Percentiles rank a stretch among this genome's conserved stretches.
Conservation (phyloP, 176 grass and related monocot genomes). For the Ensete glaucum region DNA sequence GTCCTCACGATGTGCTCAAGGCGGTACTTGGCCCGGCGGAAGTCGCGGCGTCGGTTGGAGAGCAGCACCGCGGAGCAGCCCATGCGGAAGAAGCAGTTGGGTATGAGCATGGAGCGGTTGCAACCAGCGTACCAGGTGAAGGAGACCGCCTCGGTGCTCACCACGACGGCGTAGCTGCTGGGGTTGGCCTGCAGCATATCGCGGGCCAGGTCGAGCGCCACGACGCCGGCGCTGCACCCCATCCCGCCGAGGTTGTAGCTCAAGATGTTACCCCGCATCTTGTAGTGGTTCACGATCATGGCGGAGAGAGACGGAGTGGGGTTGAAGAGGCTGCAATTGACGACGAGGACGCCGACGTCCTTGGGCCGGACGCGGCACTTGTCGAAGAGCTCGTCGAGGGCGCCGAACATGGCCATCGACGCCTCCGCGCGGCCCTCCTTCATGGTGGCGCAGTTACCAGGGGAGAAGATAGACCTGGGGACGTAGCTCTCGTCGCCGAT, state of each 20-base stretch:
- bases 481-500: conserved; percentile 15
- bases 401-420: conserved; percentile 7
- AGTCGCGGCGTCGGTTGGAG: conserved; percentile 80
- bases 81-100: conserved; percentile 80
- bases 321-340: conserved; percentile 99
- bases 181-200: conserved; percentile 95
- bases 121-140: conserved; percentile 87
- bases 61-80: conserved; percentile 75
- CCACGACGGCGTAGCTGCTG: conserved; percentile 60
- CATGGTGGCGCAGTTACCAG: background rate
- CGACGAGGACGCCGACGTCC: conserved; percentile 84
- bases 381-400: conserved; percentile 52
- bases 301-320: conserved; percentile 84
- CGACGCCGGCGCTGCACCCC: conserved; percentile 91
- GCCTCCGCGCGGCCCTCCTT: conserved; percentile 18
- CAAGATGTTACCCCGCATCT: conserved; percentile 93
- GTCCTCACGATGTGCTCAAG: conserved; percentile 95
- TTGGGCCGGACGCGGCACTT: conserved; percentile 88
- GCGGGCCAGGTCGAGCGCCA: conserved; percentile 65
- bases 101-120: conserved; percentile 84
- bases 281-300: conserved; percentile 99
- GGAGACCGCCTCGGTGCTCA: conserved; percentile 84
- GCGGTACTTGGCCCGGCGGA: conserved; percentile 72
- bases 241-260: conserved; percentile 99
- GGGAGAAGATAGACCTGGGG: conserved; percentile 2